Base-by-base conservation (phyloP, 805 yeast species). In the Candida tammaniensis region DNA sequence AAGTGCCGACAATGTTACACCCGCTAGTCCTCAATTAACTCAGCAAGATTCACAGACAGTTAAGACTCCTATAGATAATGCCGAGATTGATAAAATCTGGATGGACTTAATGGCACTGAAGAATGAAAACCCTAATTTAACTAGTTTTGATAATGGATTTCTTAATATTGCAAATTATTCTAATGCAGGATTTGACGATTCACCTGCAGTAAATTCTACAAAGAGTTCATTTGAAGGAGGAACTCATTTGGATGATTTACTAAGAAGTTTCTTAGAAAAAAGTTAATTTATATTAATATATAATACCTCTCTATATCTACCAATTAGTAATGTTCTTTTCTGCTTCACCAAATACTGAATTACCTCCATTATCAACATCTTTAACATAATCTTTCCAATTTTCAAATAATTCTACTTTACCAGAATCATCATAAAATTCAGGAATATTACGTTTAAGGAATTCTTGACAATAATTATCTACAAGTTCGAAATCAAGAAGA, bases 291-390 rank as follows among this genome's bases (percentile, higher is more conserved):
- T 24, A 24, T 13, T 24, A 24, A 8, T 24, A 13, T 9, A 12
- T 10, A 12, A 26, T 26, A 17, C 15, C n/a, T 17, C 12, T 26
- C 5, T 8, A 7, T 13, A 9, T 27, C 18, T 58, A 91, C 98
- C 98, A 91, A 43, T 81, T 85, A 19, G 98, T 87, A 31, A 93
- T 89, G 54, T 85, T 62, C 45, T 60, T 89, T 54, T 85, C 95
- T 11, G 95, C 94, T 59, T 91, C 98, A 1, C 98, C 97, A 55
- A 91, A 89, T 9, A 88, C 82, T 27, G 80, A 78, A 37, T 73
- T 74, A 11, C 74, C 76, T 6, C 70, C 76, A 31, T 66, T 66
- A 32, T 66, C 71, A 6, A 52, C 52, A 17, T 49, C 61, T 12
- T 54, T 54, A 8, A 64, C 64, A 30, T 48, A 52, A 19, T 64